Conservation (phyloP, 495 filamentous ascomycete species). For the Tetracladium marchalianum region DNA sequence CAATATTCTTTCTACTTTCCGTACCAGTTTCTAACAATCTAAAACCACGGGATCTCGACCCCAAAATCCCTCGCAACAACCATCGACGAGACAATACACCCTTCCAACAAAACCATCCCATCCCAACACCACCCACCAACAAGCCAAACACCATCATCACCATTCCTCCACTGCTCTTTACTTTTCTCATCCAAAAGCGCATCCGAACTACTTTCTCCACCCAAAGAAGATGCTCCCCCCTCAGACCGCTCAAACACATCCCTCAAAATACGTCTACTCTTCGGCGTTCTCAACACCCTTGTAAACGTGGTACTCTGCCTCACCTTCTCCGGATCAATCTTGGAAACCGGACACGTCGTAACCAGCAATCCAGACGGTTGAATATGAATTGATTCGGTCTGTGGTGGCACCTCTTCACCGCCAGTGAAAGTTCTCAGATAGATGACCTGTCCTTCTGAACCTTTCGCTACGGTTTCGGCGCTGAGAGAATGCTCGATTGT, state of each 20-base stretch:
- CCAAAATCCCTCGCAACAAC: slow-evolving; percentile 37
- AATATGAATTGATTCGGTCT: slow-evolving; percentile 23
- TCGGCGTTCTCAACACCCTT: slow-evolving; percentile 25
- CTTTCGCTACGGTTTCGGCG: slow-evolving; percentile 1
- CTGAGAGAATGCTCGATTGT: background rate
- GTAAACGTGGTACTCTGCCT: slow-evolving; percentile 23
- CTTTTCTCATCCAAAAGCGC: slow-evolving; percentile 2
- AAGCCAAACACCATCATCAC: slow-evolving; percentile 38
- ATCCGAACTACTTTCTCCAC: too few relatives aligned
- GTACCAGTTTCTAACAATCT: too few relatives aligned
- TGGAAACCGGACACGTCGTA: slow-evolving; percentile 22
- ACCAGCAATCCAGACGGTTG: slow-evolving; percentile 23
- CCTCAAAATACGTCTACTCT: slow-evolving; percentile 19
- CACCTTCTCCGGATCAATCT: slow-evolving; percentile 12
- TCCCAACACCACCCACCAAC: slow-evolving; percentile 55
- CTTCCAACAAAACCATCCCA: slow-evolving; percentile 52
- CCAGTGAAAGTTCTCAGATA: slow-evolving; percentile 18
- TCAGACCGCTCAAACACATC: slow-evolving; percentile 5
- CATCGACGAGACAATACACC: slow-evolving; percentile 45
- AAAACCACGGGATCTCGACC: slow-evolving; percentile 32
- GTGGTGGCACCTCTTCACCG: background rate
- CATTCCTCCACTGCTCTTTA: slow-evolving; percentile 33
- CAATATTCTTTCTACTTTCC: background rate
- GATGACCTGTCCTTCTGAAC: slow-evolving; percentile 18
- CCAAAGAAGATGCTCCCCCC: slow-evolving; percentile 4